These are phyloP conservation scores for Boletus insuetus DNA, from an alignment of 768 basidiomycete genomes.

Conservation along the genomic window DNA sequence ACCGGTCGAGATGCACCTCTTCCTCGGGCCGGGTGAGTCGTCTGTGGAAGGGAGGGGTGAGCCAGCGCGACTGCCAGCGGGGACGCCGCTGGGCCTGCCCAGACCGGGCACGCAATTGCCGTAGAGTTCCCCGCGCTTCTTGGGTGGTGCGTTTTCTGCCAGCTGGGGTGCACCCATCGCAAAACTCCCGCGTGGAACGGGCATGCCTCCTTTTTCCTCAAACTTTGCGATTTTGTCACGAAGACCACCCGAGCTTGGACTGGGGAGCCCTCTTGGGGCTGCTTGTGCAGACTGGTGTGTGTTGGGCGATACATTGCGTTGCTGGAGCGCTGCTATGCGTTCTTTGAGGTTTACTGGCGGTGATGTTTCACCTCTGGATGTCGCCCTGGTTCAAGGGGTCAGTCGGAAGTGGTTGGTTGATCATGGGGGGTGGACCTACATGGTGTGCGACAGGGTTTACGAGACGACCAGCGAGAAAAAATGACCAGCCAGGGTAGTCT, in stretches of 20 bases:
- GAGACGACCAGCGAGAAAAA: slow-evolving; percentile 22
- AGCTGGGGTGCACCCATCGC: slow-evolving; percentile 63
- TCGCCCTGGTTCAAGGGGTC: slow-evolving; percentile 24
- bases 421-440: slow-evolving; percentile 20
- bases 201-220: slow-evolving; percentile 73
- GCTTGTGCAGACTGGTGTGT: slow-evolving; percentile 35
- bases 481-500: slow-evolving; percentile 21
- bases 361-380: slow-evolving; percentile 25
- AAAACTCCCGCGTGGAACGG: slow-evolving; percentile 73
- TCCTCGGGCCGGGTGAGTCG: slow-evolving; percentile 23
- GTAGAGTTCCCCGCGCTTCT: slow-evolving; percentile 64
- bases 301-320: slow-evolving; percentile 37
- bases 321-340: slow-evolving; percentile 79
- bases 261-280: slow-evolving; percentile 28
- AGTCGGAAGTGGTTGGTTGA: slow-evolving; percentile 3
- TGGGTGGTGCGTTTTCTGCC: slow-evolving; percentile 43
- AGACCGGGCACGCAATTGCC: slow-evolving; percentile 61
- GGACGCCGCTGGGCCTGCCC: slow-evolving; percentile 21
- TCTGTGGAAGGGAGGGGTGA: slow-evolving; percentile 16
- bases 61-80: slow-evolving; percentile 13
- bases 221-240: slow-evolving; percentile 79
- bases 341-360: slow-evolving; percentile 64
- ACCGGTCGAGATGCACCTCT: slow-evolving; percentile 31
- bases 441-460: slow-evolving; percentile 13
- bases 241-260: slow-evolving; percentile 32